phyloP scores from a whole-genome alignment of 108 stramenopile genomes.

The Pseudonitzschia delicatissima region DNA sequence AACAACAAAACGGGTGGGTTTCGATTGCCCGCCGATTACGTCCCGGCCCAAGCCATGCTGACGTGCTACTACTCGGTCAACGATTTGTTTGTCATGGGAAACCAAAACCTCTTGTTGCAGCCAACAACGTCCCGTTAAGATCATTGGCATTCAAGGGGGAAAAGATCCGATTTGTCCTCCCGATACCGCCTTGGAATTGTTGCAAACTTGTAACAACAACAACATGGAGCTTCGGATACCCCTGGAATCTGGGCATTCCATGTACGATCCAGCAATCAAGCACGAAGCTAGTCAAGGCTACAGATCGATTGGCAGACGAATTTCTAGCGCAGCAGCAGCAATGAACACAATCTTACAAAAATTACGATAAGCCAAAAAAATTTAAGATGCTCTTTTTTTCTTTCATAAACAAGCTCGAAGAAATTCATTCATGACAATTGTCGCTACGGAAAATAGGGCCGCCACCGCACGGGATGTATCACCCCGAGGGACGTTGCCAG shows the following conservation, averaged over 20 bases:
- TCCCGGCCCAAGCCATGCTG: conserved; percentile 78
- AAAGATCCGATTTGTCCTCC: conserved; percentile 71
- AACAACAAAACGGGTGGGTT: neutral
- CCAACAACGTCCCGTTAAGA: conserved; percentile 17
- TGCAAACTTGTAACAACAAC: neutral
- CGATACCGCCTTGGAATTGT: conserved; percentile 68
- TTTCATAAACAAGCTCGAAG: too few relatives aligned
- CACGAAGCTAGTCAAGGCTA: conserved; percentile 62
- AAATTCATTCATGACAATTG: too few relatives aligned
- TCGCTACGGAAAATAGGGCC: conserved; percentile 43
- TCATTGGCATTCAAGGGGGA: conserved; percentile 74
- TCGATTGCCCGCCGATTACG: neutral
- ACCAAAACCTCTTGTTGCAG: neutral
- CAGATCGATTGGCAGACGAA: conserved; percentile 54
- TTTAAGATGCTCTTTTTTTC: too few relatives aligned
- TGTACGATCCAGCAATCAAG: conserved; percentile 70
- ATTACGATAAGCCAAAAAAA: too few relatives aligned
- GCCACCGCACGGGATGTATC: conserved; percentile 38
- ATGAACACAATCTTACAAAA: too few relatives aligned
- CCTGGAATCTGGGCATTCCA: conserved; percentile 60
- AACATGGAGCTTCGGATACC: conserved; percentile 63
- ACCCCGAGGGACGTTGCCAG: conserved; percentile 33
- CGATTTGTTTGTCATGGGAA: neutral
- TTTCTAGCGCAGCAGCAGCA: neutral
- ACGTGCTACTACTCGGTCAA: conserved; percentile 76